phyloP scores from a whole-genome alignment of 208 protist species.

The Trypanosoma brucei region DNA sequence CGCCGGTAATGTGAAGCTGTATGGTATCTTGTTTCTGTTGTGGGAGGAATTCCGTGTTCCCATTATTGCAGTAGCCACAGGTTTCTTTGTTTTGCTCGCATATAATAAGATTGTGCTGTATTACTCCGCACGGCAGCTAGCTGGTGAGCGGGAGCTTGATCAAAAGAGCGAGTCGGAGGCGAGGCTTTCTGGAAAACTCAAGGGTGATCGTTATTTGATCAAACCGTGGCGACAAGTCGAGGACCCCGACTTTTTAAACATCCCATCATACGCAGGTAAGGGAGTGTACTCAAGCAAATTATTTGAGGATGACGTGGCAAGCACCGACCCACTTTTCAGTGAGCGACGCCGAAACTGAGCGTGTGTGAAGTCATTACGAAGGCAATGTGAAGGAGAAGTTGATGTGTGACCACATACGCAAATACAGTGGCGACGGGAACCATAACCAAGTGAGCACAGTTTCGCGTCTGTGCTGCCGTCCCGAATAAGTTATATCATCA shows the following conservation, averaged over 20 bases:
- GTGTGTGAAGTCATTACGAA: constrained; percentile 1
- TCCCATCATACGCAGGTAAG: constrained; percentile 65
- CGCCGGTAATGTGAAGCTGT: constrained; percentile 44
- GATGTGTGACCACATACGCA: neutral
- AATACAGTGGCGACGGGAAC: too few species aligned
- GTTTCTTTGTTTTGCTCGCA: constrained; percentile 28
- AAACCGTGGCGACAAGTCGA: constrained; percentile 69
- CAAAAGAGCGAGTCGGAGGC: constrained; percentile 37
- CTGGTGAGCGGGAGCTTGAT: constrained; percentile 31
- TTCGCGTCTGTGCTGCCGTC: too few species aligned
- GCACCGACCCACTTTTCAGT: constrained; percentile 21
- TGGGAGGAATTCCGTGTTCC: constrained; percentile 63
- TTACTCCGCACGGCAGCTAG: constrained; percentile 34
- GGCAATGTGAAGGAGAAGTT: neutral
- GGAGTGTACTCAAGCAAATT: constrained; percentile 53
- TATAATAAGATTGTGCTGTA: constrained; percentile 54
- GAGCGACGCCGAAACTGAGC: constrained; percentile 22
- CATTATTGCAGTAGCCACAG: constrained; percentile 25
- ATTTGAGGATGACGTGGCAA: constrained; percentile 45
- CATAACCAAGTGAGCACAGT: too few species aligned
- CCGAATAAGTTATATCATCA: too few species aligned
- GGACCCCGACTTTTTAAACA: constrained; percentile 69
- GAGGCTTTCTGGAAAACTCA: constrained; percentile 56
- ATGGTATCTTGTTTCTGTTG: constrained; percentile 37
- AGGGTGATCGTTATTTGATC: constrained; percentile 58